Conservation (phyloP, 257 asterid species). For the Nicotiana undulata region DNA sequence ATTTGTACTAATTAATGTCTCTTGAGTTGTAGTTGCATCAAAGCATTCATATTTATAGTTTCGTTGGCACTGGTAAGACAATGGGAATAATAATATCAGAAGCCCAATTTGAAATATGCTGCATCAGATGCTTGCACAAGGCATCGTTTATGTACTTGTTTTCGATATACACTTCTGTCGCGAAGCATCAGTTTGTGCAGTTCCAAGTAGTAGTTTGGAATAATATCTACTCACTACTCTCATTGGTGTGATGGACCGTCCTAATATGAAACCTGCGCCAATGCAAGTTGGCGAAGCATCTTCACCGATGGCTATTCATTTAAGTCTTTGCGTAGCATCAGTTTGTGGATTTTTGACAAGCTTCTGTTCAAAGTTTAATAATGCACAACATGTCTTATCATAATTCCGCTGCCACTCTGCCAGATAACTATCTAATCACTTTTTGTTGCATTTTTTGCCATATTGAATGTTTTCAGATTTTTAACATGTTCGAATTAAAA, state of each 20-base stretch:
- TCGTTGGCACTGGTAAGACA: background rate
- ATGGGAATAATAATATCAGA: background rate
- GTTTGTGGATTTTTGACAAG: background rate
- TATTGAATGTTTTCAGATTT: no score
- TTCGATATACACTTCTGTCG: background rate
- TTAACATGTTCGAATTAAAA: no score
- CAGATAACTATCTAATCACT: background rate
- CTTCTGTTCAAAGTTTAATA: background rate
- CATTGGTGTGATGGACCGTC: no score
- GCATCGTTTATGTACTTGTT: background rate
- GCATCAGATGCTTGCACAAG: constrained; percentile 4
- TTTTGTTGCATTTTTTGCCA: no score
- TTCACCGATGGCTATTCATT: background rate
- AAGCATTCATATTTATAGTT: background rate
- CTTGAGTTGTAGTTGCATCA: background rate
- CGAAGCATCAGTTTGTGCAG: background rate
- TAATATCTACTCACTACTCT: background rate
- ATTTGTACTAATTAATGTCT: background rate
- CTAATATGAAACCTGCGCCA: background rate
- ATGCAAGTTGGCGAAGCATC: background rate
- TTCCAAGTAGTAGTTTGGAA: background rate
- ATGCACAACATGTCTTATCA: background rate
- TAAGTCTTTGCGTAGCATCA: background rate
- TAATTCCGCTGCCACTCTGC: background rate
- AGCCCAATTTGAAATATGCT: background rate